phyloP scores from a whole-genome alignment of 352 stramenopile genomes.

The Globisporangium sylvaticum region DNA sequence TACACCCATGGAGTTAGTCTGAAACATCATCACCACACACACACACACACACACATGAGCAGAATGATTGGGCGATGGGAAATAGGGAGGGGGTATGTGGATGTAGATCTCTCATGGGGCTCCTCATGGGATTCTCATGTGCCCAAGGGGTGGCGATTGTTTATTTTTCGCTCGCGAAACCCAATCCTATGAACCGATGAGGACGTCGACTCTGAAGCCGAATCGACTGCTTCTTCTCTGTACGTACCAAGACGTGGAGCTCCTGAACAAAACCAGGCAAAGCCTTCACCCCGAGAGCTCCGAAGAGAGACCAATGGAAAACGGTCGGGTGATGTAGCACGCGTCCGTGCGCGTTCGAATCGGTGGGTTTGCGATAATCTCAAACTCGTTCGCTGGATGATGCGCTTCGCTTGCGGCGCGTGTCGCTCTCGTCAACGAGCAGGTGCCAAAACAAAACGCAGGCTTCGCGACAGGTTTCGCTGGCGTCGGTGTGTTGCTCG shows the following conservation, averaged over 20 bases:
- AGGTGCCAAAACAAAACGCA: constrained; percentile 57
- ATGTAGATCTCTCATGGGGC: background rate
- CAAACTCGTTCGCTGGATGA: constrained; percentile 49
- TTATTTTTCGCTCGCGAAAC: too few species aligned
- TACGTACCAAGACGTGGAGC: too few species aligned
- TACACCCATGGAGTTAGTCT: background rate
- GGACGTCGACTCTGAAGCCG: too few species aligned
- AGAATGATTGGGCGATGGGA: background rate
- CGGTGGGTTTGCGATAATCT: constrained; percentile 61
- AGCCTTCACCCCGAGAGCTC: too few species aligned
- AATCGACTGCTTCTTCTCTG: too few species aligned
- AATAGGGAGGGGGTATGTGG: background rate
- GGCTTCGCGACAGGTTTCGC: constrained; percentile 18
- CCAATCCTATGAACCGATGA: too few species aligned
- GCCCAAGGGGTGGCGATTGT: too few species aligned
- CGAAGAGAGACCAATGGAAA: too few species aligned
- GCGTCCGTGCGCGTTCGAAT: constrained; percentile 24
- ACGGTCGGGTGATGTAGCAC: constrained; percentile 45
- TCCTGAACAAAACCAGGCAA: too few species aligned
- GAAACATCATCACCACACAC: too few species aligned
- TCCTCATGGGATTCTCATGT: background rate
- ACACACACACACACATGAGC: background rate
- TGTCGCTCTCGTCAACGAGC: constrained; percentile 43
- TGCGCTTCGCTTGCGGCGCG: constrained; percentile 42
- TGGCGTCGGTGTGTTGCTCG: background rate